Evolutionary conservation across 139 green algal species (phyloP).

Genomic region (Limnomonas spitsbergensis): DNA sequence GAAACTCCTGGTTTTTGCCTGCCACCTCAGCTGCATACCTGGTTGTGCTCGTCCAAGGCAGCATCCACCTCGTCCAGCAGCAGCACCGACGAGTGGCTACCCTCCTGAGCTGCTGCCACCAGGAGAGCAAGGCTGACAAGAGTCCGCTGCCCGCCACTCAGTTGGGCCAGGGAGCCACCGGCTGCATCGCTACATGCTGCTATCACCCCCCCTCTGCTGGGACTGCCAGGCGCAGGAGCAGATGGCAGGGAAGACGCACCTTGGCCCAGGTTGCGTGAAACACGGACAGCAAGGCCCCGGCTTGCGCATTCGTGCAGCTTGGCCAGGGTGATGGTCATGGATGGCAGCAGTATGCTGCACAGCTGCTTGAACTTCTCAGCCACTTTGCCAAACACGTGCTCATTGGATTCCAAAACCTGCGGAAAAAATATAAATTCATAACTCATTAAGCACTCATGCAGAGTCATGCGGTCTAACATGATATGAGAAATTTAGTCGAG

Average conservation of each 20-base stretch:
- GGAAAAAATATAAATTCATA: too few relatives aligned
- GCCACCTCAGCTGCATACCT: too few relatives aligned
- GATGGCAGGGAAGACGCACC: too few relatives aligned
- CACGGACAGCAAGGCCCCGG: not conserved
- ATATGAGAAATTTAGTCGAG: too few relatives aligned
- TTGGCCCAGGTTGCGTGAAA: not conserved
- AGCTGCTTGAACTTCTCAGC: not conserved
- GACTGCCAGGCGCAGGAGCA: too few relatives aligned
- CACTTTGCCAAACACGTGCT: not conserved
- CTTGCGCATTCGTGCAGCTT: not conserved
- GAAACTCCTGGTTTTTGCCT: too few relatives aligned
- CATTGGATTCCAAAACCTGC: constrained; percentile 1
- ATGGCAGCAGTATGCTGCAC: constrained; percentile 4
- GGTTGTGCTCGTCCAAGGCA: constrained; percentile 15
- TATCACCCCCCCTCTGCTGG: too few relatives aligned
- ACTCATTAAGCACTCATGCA: too few relatives aligned
- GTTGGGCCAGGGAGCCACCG: not conserved
- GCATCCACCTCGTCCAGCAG: constrained; percentile 11
- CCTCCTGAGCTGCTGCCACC: constrained; percentile 5
- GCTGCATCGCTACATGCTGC: not conserved
- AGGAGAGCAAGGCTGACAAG: constrained; percentile 8
- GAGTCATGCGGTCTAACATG: too few relatives aligned
- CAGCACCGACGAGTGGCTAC: not conserved
- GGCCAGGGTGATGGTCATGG: not conserved
- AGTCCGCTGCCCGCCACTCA: constrained; percentile 6